These are phyloP conservation scores for Spizellomyces sp. DNA, from an alignment of 192 early-diverging fungal genomes.

Conservation along the genomic window DNA sequence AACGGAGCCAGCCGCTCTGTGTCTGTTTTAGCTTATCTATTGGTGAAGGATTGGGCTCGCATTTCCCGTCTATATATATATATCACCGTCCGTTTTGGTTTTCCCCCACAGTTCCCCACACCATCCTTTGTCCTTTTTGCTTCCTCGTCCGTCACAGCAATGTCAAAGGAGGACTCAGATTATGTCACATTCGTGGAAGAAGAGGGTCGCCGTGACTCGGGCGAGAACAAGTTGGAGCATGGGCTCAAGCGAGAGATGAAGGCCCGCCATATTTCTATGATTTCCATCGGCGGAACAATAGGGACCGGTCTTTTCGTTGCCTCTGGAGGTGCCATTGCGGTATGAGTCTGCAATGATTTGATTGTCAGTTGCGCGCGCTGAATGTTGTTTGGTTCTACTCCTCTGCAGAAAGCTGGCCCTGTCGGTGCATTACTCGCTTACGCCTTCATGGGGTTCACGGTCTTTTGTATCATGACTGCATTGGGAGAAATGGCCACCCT, in stretches of 20 bases:
- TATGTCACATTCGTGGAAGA: background rate
- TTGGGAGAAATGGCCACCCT: slow-evolving; percentile 85
- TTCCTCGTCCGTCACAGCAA: no score
- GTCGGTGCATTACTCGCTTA: slow-evolving; percentile 78
- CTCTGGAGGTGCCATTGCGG: slow-evolving; percentile 53
- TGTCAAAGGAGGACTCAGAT: background rate
- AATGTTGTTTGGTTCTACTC: background rate
- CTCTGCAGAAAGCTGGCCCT: slow-evolving; percentile 60
- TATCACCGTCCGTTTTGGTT: no score
- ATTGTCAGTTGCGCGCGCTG: background rate
- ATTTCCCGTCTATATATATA: no score
- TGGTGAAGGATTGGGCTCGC: no score
- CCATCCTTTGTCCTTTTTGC: no score
- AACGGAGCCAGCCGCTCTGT: no score
- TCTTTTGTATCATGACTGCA: slow-evolving; percentile 63
- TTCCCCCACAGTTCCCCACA: no score
- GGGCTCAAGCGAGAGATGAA: slow-evolving; percentile 43
- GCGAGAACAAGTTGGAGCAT: slow-evolving; percentile 1
- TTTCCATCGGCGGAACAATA: slow-evolving; percentile 79
- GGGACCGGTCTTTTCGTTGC: slow-evolving; percentile 45
- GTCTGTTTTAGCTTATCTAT: no score
- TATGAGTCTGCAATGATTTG: background rate
- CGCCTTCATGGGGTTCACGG: slow-evolving; percentile 52
- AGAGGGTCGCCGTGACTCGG: background rate
- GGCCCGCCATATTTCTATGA: slow-evolving; percentile 54